These are phyloP conservation scores for Coemansia sp. DNA, from an alignment of 192 early-diverging fungal genomes.

Conservation along the genomic window DNA sequence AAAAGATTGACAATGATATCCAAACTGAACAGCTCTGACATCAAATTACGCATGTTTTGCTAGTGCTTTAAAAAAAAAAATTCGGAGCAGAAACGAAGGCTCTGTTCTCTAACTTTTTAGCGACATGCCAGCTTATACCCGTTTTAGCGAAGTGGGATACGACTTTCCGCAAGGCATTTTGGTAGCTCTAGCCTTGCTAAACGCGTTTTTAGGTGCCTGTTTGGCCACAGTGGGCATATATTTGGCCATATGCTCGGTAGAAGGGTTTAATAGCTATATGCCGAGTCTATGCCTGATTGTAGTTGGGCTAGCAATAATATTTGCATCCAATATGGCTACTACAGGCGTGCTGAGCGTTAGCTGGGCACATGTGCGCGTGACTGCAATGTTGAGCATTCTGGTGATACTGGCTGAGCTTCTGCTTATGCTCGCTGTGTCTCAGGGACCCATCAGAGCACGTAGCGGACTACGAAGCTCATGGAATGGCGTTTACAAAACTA, in stretches of 20 bases:
- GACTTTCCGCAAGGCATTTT: background rate
- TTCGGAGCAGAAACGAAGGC: too few relatives aligned
- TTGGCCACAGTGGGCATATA: conserved; percentile 9
- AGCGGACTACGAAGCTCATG: conserved; percentile 40
- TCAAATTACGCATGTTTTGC: too few relatives aligned
- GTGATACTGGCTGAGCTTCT: conserved; percentile 25
- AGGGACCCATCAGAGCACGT: conserved; percentile 15
- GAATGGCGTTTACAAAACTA: conserved; percentile 37
- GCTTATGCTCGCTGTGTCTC: conserved; percentile 15
- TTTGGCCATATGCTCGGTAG: background rate
- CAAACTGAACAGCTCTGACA: background rate
- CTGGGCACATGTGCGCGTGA: conserved; percentile 5
- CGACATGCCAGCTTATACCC: too few relatives aligned
- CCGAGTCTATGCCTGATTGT: conserved; percentile 1
- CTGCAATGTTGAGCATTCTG: conserved; percentile 6
- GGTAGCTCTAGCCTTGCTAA: background rate
- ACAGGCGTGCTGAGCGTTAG: conserved; percentile 5
- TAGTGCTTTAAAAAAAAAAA: too few relatives aligned
- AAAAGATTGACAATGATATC: background rate
- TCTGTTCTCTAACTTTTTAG: too few relatives aligned
- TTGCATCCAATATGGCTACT: conserved; percentile 8
- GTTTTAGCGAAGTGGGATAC: background rate
- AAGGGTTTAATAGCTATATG: conserved; percentile 6
- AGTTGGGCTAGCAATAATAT: conserved; percentile 5
- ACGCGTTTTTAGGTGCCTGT: conserved; percentile 11